A percentile compares a stretch with the other conserved stretches of the same genome.
These are phyloP conservation scores for Eucalyptus grandis DNA, from an alignment of 345 rosid genomes.

Conservation along the genomic window DNA sequence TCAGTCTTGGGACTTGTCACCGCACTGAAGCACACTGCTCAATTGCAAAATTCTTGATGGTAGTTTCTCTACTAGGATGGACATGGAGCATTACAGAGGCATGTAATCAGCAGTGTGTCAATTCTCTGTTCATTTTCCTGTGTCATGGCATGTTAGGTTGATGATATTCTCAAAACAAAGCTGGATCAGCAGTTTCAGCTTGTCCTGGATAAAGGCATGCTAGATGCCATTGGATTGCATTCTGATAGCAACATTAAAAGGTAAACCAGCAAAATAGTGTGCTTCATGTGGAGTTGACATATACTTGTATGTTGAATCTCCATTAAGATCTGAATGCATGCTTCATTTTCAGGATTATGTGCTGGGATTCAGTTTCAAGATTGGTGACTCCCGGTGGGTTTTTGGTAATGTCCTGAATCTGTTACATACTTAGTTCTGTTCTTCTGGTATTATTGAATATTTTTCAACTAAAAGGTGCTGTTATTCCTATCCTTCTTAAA, in stretches of 20 bases:
- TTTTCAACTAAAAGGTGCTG: not conserved
- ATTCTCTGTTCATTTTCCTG: not conserved
- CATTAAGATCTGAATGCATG: not conserved
- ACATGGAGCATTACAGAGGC: not conserved
- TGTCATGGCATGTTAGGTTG: not conserved
- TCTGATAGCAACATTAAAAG: slow-evolving; percentile 86
- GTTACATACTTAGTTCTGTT: not conserved
- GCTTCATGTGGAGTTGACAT: not conserved
- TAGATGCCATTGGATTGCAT: slow-evolving; percentile 97
- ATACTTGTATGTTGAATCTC: not conserved
- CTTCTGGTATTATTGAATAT: not conserved
- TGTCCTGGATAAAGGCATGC: slow-evolving; percentile 94
- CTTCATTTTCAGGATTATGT: slow-evolving; percentile 50
- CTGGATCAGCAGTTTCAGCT: slow-evolving; percentile 55
- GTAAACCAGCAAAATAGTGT: slow-evolving; percentile 10
- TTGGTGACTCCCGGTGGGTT: slow-evolving; percentile 71
- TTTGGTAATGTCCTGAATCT: slow-evolving; percentile 28
- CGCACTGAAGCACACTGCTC: not conserved
- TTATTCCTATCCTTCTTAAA: not conserved
- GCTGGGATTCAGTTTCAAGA: slow-evolving; percentile 86
- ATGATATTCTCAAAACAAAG: slow-evolving; percentile 2
- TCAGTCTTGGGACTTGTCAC: not conserved
- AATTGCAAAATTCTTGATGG: not conserved
- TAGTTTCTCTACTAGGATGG: not conserved
- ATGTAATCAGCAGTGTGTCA: not conserved